Conservation (phyloP, 768 basidiomycete genomes). For the Hericium erinaceus region DNA sequence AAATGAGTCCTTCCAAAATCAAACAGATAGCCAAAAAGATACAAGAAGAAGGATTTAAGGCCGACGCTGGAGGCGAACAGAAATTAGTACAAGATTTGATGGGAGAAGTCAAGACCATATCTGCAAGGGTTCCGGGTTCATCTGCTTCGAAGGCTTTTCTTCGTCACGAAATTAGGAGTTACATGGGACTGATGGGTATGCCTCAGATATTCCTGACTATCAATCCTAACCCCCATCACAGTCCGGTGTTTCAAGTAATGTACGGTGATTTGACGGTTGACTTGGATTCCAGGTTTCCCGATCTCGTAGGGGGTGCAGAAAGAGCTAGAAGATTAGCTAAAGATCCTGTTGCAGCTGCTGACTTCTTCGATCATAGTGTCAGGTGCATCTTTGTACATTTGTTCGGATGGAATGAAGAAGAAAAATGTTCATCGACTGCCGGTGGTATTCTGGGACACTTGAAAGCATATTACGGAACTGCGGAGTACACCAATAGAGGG, state of each 20-base stretch:
- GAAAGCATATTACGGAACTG: no score
- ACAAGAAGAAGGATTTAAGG: conserved; percentile 3
- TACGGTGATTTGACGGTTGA: conserved; percentile 14
- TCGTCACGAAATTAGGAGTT: conserved; percentile 19
- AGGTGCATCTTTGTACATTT: no score
- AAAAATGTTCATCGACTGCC: no score
- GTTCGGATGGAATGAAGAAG: no score
- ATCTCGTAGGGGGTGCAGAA: conserved; percentile 5
- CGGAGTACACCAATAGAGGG: no score
- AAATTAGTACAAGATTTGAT: conserved; percentile 17
- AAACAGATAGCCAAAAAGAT: conserved; percentile 2
- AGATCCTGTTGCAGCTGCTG: conserved; percentile 27
- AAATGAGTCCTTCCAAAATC: conserved; percentile 2
- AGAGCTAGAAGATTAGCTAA: conserved; percentile 18
- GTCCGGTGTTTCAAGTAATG: conserved; percentile 24
- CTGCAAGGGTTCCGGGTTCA: conserved; percentile 24
- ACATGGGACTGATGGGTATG: conserved; percentile 22
- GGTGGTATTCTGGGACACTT: no score
- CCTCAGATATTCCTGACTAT: conserved; percentile 21
- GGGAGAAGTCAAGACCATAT: conserved; percentile 21
- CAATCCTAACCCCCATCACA: conserved; percentile 16
- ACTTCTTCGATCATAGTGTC: no score
- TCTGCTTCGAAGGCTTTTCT: conserved; percentile 18
- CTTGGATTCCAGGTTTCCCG: conserved; percentile 14
- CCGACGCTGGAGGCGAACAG: conserved; percentile 10